Evolutionary conservation across 2,329 filamentous ascomycete species (phyloP).

Genomic region (Nannizziopsis barbatae): DNA sequence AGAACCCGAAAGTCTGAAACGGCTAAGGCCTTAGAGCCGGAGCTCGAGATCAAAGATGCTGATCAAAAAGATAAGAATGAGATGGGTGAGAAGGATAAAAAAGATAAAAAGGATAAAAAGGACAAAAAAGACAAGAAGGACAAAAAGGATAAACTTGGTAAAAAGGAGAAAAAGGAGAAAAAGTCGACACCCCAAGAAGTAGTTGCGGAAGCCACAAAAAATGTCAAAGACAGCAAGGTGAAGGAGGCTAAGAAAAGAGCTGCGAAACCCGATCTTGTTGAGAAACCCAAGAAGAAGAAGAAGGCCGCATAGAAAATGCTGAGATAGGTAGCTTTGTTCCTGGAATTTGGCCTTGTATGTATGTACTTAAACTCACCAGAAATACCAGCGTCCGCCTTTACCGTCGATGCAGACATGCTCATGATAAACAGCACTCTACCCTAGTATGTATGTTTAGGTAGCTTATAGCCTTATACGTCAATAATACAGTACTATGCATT

Average conservation of each 20-base stretch:
- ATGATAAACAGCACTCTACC: too few relatives aligned
- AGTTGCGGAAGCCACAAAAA: conserved; percentile 1
- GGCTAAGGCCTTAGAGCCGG: background rate
- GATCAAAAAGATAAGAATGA: background rate
- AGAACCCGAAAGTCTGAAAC: too few relatives aligned
- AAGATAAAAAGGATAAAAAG: conserved; percentile 6
- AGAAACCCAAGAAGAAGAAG: conserved; percentile 21
- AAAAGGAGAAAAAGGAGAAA: conserved; percentile 4
- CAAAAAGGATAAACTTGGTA: conserved; percentile 13
- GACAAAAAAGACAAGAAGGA: conserved; percentile 14
- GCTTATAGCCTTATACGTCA: too few relatives aligned
- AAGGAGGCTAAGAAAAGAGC: conserved; percentile 12
- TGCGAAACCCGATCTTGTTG: background rate
- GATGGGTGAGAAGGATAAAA: background rate
- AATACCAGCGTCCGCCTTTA: too few relatives aligned
- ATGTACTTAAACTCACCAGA: background rate
- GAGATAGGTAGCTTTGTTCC: too few relatives aligned
- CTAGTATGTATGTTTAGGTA: too few relatives aligned
- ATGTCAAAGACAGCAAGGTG: conserved; percentile 1
- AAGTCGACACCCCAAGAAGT: background rate
- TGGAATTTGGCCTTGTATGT: too few relatives aligned
- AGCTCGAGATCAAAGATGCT: background rate
- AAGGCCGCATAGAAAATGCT: conserved; percentile 20
- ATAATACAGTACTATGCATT: too few relatives aligned
- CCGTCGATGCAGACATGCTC: too few relatives aligned